Evolutionary conservation across 257 asterid species (phyloP).

Genomic region (Craterostigma plantagineum): DNA sequence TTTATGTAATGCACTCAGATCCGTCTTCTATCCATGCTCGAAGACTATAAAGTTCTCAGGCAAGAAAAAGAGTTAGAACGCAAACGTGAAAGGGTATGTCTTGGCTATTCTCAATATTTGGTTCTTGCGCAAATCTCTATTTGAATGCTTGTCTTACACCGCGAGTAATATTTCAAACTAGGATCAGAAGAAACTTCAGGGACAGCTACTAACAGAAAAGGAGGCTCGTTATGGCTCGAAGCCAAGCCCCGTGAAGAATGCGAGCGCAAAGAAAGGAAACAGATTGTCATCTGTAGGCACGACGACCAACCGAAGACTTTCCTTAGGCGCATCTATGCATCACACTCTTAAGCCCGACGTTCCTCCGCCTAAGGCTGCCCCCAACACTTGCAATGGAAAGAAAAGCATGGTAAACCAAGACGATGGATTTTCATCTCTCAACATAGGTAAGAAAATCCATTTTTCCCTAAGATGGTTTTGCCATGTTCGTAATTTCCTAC

Average conservation of each 20-base stretch:
- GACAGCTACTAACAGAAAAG: slow-evolving; percentile 21
- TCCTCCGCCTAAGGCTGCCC: slow-evolving; percentile 21
- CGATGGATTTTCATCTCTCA: slow-evolving; percentile 28
- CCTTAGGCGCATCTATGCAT: slow-evolving; percentile 24
- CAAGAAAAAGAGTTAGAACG: slow-evolving; percentile 72
- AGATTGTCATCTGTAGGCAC: slow-evolving; percentile 16
- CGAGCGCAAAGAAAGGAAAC: slow-evolving; percentile 16
- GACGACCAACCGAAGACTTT: slow-evolving; percentile 26
- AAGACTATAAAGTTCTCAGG: slow-evolving; percentile 39
- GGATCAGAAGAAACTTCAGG: slow-evolving; percentile 32
- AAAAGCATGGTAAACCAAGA: slow-evolving; percentile 19
- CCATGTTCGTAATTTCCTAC: too few species aligned
- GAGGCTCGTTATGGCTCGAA: slow-evolving; percentile 24
- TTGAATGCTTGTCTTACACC: background rate
- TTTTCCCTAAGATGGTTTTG: background rate
- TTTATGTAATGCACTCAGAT: slow-evolving; percentile 21
- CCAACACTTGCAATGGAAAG: slow-evolving; percentile 16
- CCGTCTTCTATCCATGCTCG: slow-evolving; percentile 64
- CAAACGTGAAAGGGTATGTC: slow-evolving; percentile 60
- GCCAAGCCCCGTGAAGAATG: slow-evolving; percentile 29
- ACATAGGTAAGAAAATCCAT: slow-evolving; percentile 32
- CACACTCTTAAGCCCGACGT: slow-evolving; percentile 21
- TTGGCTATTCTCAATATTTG: slow-evolving; percentile 4
- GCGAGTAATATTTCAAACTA: slow-evolving; percentile 10
- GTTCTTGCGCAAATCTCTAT: background rate